phyloP scores from a whole-genome alignment of 352 stramenopile species.

The Globisporangium rhizosaccharum region DNA sequence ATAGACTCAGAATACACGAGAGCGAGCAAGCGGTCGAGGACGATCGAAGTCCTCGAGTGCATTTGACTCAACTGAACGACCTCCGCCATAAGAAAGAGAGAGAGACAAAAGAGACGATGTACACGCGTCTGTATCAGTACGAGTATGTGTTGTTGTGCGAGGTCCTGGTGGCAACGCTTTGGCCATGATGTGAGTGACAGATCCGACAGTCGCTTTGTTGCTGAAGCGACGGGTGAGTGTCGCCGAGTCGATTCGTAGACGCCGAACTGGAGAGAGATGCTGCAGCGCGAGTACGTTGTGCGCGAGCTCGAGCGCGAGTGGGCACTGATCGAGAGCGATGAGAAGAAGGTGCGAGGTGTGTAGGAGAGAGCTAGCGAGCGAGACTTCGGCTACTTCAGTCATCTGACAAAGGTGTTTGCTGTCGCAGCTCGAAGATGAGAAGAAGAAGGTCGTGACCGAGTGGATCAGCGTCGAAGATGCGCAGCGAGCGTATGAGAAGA shows the following conservation, averaged over 20 bases:
- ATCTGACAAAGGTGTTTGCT: background rate
- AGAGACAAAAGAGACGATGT: background rate
- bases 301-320: conserved; percentile 62
- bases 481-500: conserved; percentile 57
- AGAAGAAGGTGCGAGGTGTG: conserved; percentile 40
- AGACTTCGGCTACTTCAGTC: background rate
- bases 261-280: conserved; percentile 12
- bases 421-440: conserved; percentile 57
- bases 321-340: conserved; percentile 42
- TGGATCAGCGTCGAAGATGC: conserved; percentile 63
- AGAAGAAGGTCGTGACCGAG: conserved; percentile 67
- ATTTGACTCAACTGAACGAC: background rate
- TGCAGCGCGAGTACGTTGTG: conserved; percentile 46
- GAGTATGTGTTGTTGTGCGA: background rate
- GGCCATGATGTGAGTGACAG: no score
- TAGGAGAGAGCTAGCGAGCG: no score
- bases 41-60: background rate
- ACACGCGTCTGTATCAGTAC: background rate
- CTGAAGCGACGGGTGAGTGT: background rate
- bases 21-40: background rate
- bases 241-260: background rate
- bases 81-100: background rate
- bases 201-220: background rate
- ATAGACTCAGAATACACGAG: background rate
- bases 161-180: no score